Evolutionary conservation across 768 basidiomycete species (phyloP).

Genomic region (Tulasnella sp.): DNA sequence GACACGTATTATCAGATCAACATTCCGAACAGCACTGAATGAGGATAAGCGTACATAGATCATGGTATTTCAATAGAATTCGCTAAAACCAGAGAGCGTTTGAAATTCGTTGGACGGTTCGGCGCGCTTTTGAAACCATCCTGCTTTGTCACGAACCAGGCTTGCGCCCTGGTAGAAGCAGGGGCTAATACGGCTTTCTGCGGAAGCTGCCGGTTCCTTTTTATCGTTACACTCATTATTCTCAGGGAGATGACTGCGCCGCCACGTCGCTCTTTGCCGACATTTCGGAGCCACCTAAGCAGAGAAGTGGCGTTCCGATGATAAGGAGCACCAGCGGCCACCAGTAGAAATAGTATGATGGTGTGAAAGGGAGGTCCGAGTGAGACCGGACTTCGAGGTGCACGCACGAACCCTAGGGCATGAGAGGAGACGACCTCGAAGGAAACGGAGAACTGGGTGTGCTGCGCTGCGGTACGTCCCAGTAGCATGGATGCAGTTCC

Average conservation of each 20-base stretch:
- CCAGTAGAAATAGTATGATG: background rate
- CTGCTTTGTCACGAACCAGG: background rate
- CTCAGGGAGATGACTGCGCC: background rate
- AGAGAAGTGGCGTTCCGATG: background rate
- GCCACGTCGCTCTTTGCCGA: slow-evolving; percentile 1
- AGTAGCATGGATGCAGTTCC: background rate
- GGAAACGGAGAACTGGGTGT: background rate
- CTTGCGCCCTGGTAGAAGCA: background rate
- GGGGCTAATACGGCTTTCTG: background rate
- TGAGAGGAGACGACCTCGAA: background rate
- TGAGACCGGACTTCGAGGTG: background rate
- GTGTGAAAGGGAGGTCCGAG: slow-evolving; percentile 5
- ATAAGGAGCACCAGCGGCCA: background rate
- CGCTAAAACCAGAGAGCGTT: background rate
- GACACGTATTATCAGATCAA: background rate
- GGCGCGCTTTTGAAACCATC: background rate
- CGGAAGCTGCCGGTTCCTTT: background rate
- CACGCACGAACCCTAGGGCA: background rate
- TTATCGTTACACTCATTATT: background rate
- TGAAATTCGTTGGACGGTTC: background rate
- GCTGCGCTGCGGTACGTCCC: background rate
- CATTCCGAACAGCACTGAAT: background rate
- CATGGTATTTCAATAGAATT: background rate
- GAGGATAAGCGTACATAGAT: background rate
- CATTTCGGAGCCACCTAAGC: background rate